Percentiles rank a stretch among this genome's conserved stretches.
phyloP scores from a whole-genome alignment of 768 basidiomycete genomes.

The Russula brevipes region DNA sequence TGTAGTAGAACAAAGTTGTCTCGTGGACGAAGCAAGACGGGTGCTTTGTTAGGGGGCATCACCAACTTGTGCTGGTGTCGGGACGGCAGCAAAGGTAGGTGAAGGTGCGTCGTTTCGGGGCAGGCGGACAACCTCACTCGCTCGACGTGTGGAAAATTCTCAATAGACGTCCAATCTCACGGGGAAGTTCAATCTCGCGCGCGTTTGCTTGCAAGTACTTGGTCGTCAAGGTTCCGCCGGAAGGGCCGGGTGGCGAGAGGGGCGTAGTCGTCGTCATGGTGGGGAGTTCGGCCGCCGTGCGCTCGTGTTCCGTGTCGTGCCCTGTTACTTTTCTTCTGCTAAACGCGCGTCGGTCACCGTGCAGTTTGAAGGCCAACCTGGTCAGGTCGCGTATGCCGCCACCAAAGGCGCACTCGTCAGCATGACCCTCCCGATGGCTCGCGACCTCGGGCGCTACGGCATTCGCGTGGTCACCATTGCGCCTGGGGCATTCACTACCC shows the following conservation, averaged over 20 bases:
- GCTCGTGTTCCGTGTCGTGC: not conserved
- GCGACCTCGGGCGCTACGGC: slow-evolving; percentile 50
- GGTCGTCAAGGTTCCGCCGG: slow-evolving; percentile 40
- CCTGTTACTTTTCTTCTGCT: not conserved
- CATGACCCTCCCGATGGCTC: slow-evolving; percentile 56
- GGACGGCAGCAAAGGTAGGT: slow-evolving; percentile 31
- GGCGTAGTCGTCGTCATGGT: slow-evolving; percentile 52
- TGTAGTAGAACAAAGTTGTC: slow-evolving; percentile 25
- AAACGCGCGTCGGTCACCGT: not conserved
- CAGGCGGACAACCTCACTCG: slow-evolving; percentile 42
- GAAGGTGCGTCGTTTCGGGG: not conserved
- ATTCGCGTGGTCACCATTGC: slow-evolving; percentile 55
- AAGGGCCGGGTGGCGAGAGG: slow-evolving; percentile 47
- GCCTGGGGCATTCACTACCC: slow-evolving; percentile 47
- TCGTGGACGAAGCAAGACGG: slow-evolving; percentile 33
- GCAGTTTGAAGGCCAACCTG: slow-evolving; percentile 53
- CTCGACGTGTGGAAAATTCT: slow-evolving; percentile 49
- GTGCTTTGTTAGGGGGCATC: slow-evolving; percentile 50
- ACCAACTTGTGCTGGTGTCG: slow-evolving; percentile 57
- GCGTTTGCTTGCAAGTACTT: slow-evolving; percentile 48
- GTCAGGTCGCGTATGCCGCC: slow-evolving; percentile 53
- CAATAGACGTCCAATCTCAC: slow-evolving; percentile 49
- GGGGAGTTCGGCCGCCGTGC: slow-evolving; percentile 46
- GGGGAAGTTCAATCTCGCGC: slow-evolving; percentile 55
- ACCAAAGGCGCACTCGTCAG: slow-evolving; percentile 53